Percentiles rank a stretch among this genome's conserved stretches.
Evolutionary conservation across 306 rosid species (phyloP).

Genomic region (Casuarina cunninghamiana): DNA sequence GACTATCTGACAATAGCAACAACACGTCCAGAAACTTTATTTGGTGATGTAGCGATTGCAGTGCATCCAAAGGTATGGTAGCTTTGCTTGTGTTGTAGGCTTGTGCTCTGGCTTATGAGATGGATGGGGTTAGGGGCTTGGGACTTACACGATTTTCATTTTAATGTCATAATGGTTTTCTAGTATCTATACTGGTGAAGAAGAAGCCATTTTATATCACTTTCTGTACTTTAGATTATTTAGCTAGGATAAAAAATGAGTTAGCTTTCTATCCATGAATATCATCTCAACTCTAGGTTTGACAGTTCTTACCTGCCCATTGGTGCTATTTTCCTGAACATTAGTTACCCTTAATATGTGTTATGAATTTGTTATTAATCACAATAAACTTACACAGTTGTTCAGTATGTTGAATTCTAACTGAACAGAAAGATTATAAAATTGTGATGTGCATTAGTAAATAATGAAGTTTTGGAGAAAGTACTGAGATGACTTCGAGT

Average conservation of each 20-base stretch:
- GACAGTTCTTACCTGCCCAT: background rate
- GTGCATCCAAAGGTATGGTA: slow-evolving; percentile 80
- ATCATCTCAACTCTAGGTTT: background rate
- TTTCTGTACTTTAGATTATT: background rate
- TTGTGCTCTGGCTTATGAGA: background rate
- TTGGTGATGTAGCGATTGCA: slow-evolving; percentile 97
- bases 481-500: background rate
- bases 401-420: background rate
- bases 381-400: too few species aligned
- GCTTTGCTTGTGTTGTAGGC: slow-evolving; percentile 19
- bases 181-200: background rate
- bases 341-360: too few species aligned
- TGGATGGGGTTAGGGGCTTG: background rate
- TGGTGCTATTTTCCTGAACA: too few species aligned
- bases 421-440: background rate
- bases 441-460: background rate
- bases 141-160: background rate
- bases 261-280: background rate
- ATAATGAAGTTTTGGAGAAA: background rate
- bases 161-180: background rate
- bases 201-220: background rate
- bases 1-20: slow-evolving; percentile 93
- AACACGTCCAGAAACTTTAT: slow-evolving; percentile 93
- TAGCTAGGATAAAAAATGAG: too few species aligned
- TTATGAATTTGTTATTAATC: too few species aligned